These are phyloP conservation scores for Aegilops bicornis DNA, from an alignment of 176 grass and related monocot species.

Conservation along the genomic window DNA sequence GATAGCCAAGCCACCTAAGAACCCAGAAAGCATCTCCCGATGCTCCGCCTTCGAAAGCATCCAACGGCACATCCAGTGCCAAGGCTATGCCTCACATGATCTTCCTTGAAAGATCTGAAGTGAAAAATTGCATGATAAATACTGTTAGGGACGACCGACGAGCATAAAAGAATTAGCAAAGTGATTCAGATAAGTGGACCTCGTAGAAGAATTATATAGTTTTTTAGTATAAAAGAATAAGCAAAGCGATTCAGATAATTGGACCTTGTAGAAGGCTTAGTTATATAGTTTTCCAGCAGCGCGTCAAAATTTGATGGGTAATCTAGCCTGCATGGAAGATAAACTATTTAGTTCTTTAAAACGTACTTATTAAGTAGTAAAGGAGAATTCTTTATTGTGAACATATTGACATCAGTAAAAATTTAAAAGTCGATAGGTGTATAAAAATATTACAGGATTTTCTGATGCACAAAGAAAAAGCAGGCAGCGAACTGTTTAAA, in stretches of 20 bases:
- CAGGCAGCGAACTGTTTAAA: too few relatives aligned
- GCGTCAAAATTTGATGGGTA: slow-evolving; percentile 74
- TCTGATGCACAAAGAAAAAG: too few relatives aligned
- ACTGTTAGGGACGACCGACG: neutral
- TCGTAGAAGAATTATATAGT: slow-evolving; percentile 60
- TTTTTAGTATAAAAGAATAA: slow-evolving; percentile 14
- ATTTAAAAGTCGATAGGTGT: neutral
- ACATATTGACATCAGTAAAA: too few relatives aligned
- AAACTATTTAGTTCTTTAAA: neutral
- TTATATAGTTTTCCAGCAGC: slow-evolving; percentile 17
- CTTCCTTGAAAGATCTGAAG: too few relatives aligned
- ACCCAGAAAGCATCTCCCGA: slow-evolving; percentile 84
- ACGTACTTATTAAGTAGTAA: too few relatives aligned
- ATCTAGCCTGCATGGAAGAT: slow-evolving; percentile 53
- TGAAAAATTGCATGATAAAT: too few relatives aligned
- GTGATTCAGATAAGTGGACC: slow-evolving; percentile 41
- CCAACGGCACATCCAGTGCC: slow-evolving; percentile 56
- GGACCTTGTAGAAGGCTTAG: too few relatives aligned
- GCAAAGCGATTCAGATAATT: too few relatives aligned
- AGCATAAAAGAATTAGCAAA: neutral
- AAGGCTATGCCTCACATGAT: slow-evolving; percentile 20
- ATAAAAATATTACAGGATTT: neutral
- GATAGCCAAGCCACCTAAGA: slow-evolving; percentile 67
- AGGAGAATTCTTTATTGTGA: too few relatives aligned
- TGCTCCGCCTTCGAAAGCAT: slow-evolving; percentile 69